Percentiles rank a stretch among this genome's conserved stretches.
Conservation (phyloP, 2,329 filamentous ascomycete species). For the Cladosporium halotolerans region DNA sequence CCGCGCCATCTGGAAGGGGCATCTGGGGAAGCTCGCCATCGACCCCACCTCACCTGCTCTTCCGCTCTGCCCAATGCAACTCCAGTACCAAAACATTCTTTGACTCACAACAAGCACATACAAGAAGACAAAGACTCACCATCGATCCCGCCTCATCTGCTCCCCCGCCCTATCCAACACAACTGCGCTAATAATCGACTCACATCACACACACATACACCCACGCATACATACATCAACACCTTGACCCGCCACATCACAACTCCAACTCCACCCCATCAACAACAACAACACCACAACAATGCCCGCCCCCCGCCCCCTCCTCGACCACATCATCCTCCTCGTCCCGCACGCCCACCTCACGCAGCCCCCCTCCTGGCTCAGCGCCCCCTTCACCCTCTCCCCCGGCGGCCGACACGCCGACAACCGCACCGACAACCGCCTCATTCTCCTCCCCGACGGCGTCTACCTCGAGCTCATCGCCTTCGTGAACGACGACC, state of each 20-base stretch:
- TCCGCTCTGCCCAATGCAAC: too few species aligned
- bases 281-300: not conserved
- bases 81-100: too few species aligned
- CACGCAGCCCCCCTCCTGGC: constrained; percentile 42
- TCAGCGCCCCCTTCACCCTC: constrained; percentile 52
- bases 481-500: constrained; percentile 48
- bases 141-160: too few species aligned
- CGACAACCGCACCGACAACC: constrained; percentile 56
- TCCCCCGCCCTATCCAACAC: too few species aligned
- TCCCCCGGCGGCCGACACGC: constrained; percentile 56
- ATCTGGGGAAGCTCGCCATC: too few species aligned
- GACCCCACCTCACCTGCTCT: too few species aligned
- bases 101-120: too few species aligned
- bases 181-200: too few species aligned
- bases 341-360: constrained; percentile 51
- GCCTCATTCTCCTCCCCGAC: constrained; percentile 56
- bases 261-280: not conserved
- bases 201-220: too few species aligned
- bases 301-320: constrained; percentile 4
- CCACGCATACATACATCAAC: not conserved
- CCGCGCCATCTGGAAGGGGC: too few species aligned
- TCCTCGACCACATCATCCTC: constrained; percentile 60
- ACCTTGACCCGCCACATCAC: not conserved
- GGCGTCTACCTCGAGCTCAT: constrained; percentile 63
- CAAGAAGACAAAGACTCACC: too few species aligned